Evolutionary conservation across 1,284 basidiomycete species (phyloP), one percentile per base, ranked within the genome.

Genomic region (Ustilago nuda): DNA sequence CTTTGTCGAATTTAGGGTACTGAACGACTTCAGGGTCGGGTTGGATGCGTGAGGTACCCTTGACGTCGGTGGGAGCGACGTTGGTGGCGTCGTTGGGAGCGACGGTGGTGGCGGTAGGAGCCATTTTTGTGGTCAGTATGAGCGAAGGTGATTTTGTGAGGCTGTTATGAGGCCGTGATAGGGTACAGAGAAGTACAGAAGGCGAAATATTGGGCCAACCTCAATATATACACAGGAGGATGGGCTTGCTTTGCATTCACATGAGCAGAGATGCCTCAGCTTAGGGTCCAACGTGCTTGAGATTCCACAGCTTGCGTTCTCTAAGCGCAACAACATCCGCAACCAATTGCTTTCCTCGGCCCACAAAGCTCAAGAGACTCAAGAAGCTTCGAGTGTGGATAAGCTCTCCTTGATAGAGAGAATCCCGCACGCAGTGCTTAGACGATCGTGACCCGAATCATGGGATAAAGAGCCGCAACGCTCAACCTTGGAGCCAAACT

Each of bases 21-120:
- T 78, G 68, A 17, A 83, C 80, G 12, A 72, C 69, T 55, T 83
- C 72, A 6, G 81, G 81, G 56, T 83, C 81, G 23, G 74, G 68
- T 53, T 81, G 81, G 57, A 83, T 83, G 30, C 81, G 75, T 7
- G 72, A 72, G 23, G 78, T 59, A 32, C 55, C 72, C 53, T 72
- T 78, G 60, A 41, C 54, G 19, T 56, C 45, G 37, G 60, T 39
- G 5, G 66, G 48, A 7, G 45, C 54, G 39, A 39, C 45, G 30
- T 59, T 37, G 15, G 64, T 55, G 19, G 75, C 73, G 8, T 71
- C 66, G 23, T 70, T 53, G 13, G 80, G 80, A 17, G 76, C 75
- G 30, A 32, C 30, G 27, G 48, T 61, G 19, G 75, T 76, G 8
- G 73, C 66, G n/a, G 72, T 50, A 9, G 80, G 80, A 17, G 76